Conservation (phyloP, 2,329 filamentous ascomycete species). For the Mycosphaerella sp. region DNA sequence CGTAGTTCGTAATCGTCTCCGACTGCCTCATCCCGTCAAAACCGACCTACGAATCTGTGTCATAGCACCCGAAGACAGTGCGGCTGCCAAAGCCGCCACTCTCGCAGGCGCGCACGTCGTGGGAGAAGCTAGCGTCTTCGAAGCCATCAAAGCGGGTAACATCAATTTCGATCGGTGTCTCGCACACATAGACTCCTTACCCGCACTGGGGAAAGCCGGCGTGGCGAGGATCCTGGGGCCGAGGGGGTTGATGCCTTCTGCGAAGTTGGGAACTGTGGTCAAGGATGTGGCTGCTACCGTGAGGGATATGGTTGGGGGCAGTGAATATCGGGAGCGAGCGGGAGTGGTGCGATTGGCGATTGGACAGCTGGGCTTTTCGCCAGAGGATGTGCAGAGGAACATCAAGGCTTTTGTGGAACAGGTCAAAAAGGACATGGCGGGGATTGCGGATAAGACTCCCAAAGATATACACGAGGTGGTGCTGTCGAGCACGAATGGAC, state of each 20-base stretch:
- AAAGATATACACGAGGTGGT: constrained; percentile 75
- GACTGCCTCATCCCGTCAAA: constrained; percentile 82
- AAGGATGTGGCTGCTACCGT: constrained; percentile 70
- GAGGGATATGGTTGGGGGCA: constrained; percentile 73
- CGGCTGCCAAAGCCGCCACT: constrained; percentile 65
- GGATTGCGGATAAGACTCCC: constrained; percentile 55
- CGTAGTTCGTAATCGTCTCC: constrained; percentile 78
- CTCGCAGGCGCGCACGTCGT: constrained; percentile 74
- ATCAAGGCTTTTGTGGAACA: constrained; percentile 69
- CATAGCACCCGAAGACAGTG: constrained; percentile 76
- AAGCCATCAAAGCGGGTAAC: constrained; percentile 65
- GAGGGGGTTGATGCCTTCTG: constrained; percentile 83
- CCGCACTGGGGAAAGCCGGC: constrained; percentile 72
- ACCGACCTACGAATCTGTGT: constrained; percentile 86
- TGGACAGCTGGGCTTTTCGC: constrained; percentile 82
- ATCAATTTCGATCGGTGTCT: constrained; percentile 87
- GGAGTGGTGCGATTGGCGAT: constrained; percentile 86
- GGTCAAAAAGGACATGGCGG: constrained; percentile 70
- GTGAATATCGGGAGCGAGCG: constrained; percentile 76
- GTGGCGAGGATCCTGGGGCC: constrained; percentile 80
- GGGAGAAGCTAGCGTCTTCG: constrained; percentile 81
- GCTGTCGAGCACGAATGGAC: constrained; percentile 78
- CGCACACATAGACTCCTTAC: constrained; percentile 72
- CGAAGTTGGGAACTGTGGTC: constrained; percentile 83
- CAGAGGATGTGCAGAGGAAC: constrained; percentile 78